Percentiles rank a stretch among this genome's conserved stretches.
These are phyloP conservation scores for Trypanosoma brucei DNA, from an alignment of 208 protist genomes.

Conservation along the genomic window DNA sequence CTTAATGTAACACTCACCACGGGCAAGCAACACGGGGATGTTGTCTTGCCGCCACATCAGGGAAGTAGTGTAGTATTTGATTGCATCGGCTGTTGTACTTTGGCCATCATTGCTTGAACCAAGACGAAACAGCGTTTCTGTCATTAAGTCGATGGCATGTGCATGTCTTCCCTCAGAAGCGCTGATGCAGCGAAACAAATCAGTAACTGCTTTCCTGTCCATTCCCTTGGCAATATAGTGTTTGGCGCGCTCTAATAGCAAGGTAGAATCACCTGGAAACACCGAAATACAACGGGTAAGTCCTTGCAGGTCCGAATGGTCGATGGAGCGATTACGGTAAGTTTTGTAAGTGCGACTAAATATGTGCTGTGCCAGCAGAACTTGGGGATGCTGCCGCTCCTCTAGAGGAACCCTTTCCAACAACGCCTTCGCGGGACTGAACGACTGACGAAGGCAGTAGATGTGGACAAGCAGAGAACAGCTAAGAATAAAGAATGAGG, in stretches of 20 bases:
- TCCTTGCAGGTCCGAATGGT: conserved; percentile 54
- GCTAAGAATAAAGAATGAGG: conserved; percentile 31
- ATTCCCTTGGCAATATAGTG: conserved; percentile 54
- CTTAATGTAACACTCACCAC: conserved; percentile 84
- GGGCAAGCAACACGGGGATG: conserved; percentile 72
- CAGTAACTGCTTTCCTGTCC: conserved; percentile 66
- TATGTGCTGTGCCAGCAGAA: conserved; percentile 72
- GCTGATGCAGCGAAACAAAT: conserved; percentile 81
- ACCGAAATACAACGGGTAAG: conserved; percentile 80
- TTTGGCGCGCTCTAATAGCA: conserved; percentile 72
- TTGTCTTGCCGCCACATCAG: conserved; percentile 85
- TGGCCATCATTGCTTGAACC: conserved; percentile 47
- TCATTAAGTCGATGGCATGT: conserved; percentile 79
- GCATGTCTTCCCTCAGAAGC: conserved; percentile 78
- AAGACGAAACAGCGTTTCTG: conserved; percentile 71
- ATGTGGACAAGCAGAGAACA: conserved; percentile 69
- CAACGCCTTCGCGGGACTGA: conserved; percentile 52
- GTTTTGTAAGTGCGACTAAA: conserved; percentile 63
- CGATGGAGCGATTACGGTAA: conserved; percentile 69
- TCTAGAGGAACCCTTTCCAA: conserved; percentile 34
- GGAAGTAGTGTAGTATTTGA: conserved; percentile 84
- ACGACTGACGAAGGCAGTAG: conserved; percentile 78
- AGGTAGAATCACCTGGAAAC: conserved; percentile 63
- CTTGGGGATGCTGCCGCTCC: conserved; percentile 16
- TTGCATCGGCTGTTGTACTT: conserved; percentile 50